Conservation (phyloP, 2,329 filamentous ascomycete genomes). For the Apiospora saccharicola region DNA sequence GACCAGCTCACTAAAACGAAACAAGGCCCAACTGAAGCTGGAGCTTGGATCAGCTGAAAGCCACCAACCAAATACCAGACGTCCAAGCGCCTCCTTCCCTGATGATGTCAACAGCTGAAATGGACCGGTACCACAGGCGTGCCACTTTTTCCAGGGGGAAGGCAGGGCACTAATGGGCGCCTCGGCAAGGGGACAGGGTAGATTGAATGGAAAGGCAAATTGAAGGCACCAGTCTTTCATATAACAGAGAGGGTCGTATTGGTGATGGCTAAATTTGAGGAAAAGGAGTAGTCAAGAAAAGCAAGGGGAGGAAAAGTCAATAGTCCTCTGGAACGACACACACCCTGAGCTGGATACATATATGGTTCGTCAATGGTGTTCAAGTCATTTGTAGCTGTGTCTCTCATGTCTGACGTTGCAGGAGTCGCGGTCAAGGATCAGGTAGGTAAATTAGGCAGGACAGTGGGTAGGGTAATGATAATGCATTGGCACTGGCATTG, state of each 20-base stretch:
- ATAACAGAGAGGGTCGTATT: not conserved
- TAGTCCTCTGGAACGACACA: not conserved
- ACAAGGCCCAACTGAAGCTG: conserved; percentile 16
- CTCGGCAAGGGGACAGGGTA: not conserved
- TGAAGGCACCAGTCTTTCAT: not conserved
- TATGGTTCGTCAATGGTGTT: conserved; percentile 4
- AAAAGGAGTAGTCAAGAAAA: conserved; percentile 10
- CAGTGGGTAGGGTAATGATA: not conserved
- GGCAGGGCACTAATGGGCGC: conserved; percentile 1
- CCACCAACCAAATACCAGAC: not conserved
- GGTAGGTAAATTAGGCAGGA: not conserved
- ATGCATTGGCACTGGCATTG: not conserved
- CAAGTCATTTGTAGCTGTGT: conserved; percentile 5
- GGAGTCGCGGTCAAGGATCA: conserved; percentile 13
- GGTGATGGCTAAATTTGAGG: not conserved
- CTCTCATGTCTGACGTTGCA: conserved; percentile 18
- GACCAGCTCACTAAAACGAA: conserved; percentile 19
- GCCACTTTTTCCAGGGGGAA: conserved; percentile 17
- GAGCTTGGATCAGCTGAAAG: conserved; percentile 20
- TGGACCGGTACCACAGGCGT: not conserved
- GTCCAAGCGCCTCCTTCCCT: conserved; percentile 2
- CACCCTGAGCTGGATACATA: not conserved
- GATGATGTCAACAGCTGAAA: conserved; percentile 21
- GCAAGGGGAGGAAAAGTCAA: not conserved
- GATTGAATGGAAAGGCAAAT: conserved; percentile 4